These are phyloP conservation scores for Ophiorrhiza pumila DNA, from an alignment of 257 asterid genomes.

Conservation along the genomic window DNA sequence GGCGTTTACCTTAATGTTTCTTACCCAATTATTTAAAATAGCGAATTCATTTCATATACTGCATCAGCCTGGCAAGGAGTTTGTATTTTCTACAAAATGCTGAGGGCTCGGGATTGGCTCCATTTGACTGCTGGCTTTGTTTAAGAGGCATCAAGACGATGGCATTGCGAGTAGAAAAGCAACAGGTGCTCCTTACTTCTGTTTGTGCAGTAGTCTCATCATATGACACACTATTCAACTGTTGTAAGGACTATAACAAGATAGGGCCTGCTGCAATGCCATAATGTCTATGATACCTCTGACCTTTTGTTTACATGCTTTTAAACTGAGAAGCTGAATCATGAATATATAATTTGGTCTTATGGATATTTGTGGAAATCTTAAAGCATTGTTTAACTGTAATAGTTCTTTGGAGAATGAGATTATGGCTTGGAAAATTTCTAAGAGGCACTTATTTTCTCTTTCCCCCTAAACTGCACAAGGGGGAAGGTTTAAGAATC, in stretches of 20 bases:
- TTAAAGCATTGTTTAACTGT: neutral
- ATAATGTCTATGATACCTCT: neutral
- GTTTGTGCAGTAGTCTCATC: neutral
- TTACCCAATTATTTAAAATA: neutral
- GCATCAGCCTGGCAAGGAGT: conserved; percentile 63
- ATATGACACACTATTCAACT: neutral
- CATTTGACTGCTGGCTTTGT: conserved; percentile 98
- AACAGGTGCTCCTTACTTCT: conserved; percentile 46
- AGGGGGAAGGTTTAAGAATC: neutral
- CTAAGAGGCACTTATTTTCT: too few species aligned
- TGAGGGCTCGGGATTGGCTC: conserved; percentile 92
- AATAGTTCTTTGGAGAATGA: neutral
- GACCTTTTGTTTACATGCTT: neutral
- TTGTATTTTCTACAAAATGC: conserved; percentile 85
- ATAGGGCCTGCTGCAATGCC: neutral
- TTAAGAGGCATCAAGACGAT: conserved; percentile 87
- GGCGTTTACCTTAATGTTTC: too few species aligned
- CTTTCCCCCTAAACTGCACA: too few species aligned
- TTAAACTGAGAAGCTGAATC: neutral
- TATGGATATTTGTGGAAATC: neutral
- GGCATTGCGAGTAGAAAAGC: conserved; percentile 88
- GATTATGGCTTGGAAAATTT: neutral
- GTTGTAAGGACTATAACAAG: neutral
- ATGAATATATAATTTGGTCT: neutral
- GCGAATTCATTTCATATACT: neutral